phyloP scores from a whole-genome alignment of 331 rosid genomes.

The Dryas integrifolia region DNA sequence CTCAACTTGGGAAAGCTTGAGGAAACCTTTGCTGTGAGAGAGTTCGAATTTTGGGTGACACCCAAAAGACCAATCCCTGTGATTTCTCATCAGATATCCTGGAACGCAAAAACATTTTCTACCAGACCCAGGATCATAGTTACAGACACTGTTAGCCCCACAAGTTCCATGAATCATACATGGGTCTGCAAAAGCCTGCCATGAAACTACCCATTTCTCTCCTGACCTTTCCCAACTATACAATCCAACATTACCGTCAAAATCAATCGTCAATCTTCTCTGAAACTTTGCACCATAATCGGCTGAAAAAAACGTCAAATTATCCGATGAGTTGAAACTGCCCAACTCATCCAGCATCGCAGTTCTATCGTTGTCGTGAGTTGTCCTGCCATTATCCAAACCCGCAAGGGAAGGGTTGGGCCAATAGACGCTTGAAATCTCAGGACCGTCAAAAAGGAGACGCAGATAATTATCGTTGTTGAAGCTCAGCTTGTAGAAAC shows the following conservation, averaged over 20 bases:
- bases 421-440: slow-evolving; percentile 48
- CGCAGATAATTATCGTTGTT: slow-evolving; percentile 40
- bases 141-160: slow-evolving; percentile 43
- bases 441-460: slow-evolving; percentile 39
- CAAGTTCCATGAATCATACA: slow-evolving; percentile 55
- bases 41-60: slow-evolving; percentile 33
- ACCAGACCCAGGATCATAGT: slow-evolving; percentile 15
- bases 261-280: slow-evolving; percentile 47
- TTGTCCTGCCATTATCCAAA: slow-evolving; percentile 27
- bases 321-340: slow-evolving; percentile 43
- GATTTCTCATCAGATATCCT: slow-evolving; percentile 23
- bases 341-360: slow-evolving; percentile 39
- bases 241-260: slow-evolving; percentile 49
- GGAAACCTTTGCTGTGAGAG: slow-evolving; percentile 30
- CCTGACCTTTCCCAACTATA: slow-evolving; percentile 29
- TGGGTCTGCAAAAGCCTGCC: slow-evolving; percentile 41
- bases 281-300: slow-evolving; percentile 43
- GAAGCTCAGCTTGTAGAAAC: slow-evolving; percentile 46
- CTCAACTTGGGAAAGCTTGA: slow-evolving; percentile 17
- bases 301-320: slow-evolving; percentile 26
- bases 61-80: slow-evolving; percentile 34
- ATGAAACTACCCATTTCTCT: slow-evolving; percentile 42
- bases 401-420: slow-evolving; percentile 38
- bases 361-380: slow-evolving; percentile 23
- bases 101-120: slow-evolving; percentile 36